A percentile compares a stretch with the other conserved stretches of the same genome.
These are phyloP conservation scores for Tetrapisispora taiwanensis DNA, from an alignment of 805 yeast genomes.

Conservation along the genomic window DNA sequence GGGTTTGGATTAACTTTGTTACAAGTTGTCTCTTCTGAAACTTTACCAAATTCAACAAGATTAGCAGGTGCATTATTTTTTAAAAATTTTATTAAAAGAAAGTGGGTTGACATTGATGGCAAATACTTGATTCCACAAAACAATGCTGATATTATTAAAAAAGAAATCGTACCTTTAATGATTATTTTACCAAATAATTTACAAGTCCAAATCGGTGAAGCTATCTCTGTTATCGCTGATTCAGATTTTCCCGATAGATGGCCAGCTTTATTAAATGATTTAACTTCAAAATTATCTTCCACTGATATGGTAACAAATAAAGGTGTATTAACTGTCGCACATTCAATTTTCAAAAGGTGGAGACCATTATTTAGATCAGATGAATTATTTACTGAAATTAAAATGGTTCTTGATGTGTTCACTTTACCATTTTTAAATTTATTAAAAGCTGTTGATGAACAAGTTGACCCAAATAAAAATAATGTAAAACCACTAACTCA, in stretches of 20 bases:
- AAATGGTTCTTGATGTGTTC: constrained; percentile 76
- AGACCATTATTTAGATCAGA: constrained; percentile 88
- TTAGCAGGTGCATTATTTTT: constrained; percentile 86
- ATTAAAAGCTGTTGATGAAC: constrained; percentile 54
- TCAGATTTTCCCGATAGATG: constrained; percentile 90
- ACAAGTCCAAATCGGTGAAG: constrained; percentile 91
- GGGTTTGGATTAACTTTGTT: constrained; percentile 72
- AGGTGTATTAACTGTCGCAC: constrained; percentile 86
- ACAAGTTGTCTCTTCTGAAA: constrained; percentile 62
- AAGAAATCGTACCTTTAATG: constrained; percentile 79
- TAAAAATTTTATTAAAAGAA: constrained; percentile 74
- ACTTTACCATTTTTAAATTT: constrained; percentile 67
- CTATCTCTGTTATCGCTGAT: constrained; percentile 86
- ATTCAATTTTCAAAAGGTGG: constrained; percentile 94
- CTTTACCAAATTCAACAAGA: constrained; percentile 46
- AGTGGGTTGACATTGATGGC: constrained; percentile 89
- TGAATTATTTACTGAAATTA: constrained; percentile 77
- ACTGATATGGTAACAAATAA: constrained; percentile 66
- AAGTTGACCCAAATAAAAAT: constrained; percentile 39
- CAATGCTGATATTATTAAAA: constrained; percentile 61
- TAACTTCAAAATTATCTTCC: constrained; percentile 53
- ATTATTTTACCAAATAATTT: constrained; percentile 65
- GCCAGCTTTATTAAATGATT: constrained; percentile 65
- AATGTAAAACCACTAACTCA: constrained; percentile 44
- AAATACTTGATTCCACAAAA: constrained; percentile 47